Conservation (phyloP, 73 alveolate species). For the Breviolum minutum region DNA sequence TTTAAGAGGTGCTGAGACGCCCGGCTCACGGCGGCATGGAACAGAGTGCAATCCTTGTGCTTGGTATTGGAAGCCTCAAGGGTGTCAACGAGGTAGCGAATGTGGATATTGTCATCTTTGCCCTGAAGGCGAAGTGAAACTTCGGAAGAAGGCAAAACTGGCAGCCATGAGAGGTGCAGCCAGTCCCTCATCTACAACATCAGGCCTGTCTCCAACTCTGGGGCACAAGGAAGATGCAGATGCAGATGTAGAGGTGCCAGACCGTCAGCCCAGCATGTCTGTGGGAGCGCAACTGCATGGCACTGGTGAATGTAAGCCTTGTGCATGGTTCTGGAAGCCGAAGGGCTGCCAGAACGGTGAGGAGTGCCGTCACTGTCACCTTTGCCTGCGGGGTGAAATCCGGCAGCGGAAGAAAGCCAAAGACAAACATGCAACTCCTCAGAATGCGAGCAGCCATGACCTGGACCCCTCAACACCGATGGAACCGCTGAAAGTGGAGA, state of each 20-base stretch:
- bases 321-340: conserved; percentile 95
- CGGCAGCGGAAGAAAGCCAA: conserved; percentile 23
- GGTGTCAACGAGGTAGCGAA: conserved; percentile 62
- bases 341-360: conserved; percentile 95
- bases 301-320: conserved; percentile 92
- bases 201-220: conserved; percentile 14
- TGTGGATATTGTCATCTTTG: conserved; percentile 93
- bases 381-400: conserved; percentile 64
- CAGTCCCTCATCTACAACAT: conserved; percentile 20
- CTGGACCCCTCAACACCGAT: not conserved
- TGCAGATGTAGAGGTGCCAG: conserved; percentile 24
- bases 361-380: conserved; percentile 88
- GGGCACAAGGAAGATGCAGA: not conserved
- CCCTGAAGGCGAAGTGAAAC: conserved; percentile 90
- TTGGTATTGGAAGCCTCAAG: conserved; percentile 94
- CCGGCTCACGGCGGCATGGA: conserved; percentile 85
- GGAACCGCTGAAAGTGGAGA: conserved; percentile 19
- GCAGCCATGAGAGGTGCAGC: conserved; percentile 90
- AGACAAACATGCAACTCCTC: not conserved
- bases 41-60: conserved; percentile 84
- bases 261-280: conserved; percentile 67
- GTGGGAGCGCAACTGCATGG: conserved; percentile 89
- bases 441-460: not conserved
- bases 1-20: conserved; percentile 82
- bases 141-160: conserved; percentile 78